Percentiles rank a stretch among this genome's conserved stretches.
Evolutionary conservation across 2,329 filamentous ascomycete species (phyloP).

Genomic region (Neurospora sp.): DNA sequence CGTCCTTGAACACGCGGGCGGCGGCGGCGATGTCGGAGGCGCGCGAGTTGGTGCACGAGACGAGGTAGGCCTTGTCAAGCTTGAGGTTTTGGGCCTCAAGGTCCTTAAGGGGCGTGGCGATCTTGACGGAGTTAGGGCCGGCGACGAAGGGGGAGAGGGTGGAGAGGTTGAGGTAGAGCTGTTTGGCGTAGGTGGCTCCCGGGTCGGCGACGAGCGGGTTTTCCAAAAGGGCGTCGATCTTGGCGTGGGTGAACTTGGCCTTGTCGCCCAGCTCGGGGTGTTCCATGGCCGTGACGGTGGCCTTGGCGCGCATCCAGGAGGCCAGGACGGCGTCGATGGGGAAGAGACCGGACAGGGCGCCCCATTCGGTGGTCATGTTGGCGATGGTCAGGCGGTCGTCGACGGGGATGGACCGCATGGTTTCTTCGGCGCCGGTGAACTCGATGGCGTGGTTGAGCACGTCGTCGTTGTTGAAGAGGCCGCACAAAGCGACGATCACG

Average conservation of each 20-base stretch:
- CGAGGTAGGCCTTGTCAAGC: slow-evolving; percentile 75
- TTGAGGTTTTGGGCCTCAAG: slow-evolving; percentile 66
- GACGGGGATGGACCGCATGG: slow-evolving; percentile 57
- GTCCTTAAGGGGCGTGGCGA: slow-evolving; percentile 66
- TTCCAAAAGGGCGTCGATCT: slow-evolving; percentile 61
- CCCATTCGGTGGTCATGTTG: slow-evolving; percentile 74
- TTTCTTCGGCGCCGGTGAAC: slow-evolving; percentile 72
- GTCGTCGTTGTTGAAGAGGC: slow-evolving; percentile 75
- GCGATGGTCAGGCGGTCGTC: slow-evolving; percentile 61
- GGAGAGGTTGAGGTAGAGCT: slow-evolving; percentile 70
- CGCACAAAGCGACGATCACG: slow-evolving; percentile 81
- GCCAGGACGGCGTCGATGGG: slow-evolving; percentile 66
- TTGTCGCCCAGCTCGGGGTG: slow-evolving; percentile 35
- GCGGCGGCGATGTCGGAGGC: slow-evolving; percentile 73
- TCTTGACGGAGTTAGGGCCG: slow-evolving; percentile 85
- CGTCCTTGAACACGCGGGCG: slow-evolving; percentile 75
- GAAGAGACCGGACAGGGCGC: slow-evolving; percentile 56
- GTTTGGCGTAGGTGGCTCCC: slow-evolving; percentile 73
- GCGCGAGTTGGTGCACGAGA: slow-evolving; percentile 83
- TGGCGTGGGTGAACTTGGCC: slow-evolving; percentile 59
- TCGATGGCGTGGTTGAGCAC: slow-evolving; percentile 89
- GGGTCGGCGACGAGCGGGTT: slow-evolving; percentile 61
- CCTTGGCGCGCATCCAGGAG: slow-evolving; percentile 67
- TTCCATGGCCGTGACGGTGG: slow-evolving; percentile 58
- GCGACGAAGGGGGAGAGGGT: slow-evolving; percentile 77